Conservation (phyloP, 1,139 yeast genomes). For the Taphrina populina region DNA sequence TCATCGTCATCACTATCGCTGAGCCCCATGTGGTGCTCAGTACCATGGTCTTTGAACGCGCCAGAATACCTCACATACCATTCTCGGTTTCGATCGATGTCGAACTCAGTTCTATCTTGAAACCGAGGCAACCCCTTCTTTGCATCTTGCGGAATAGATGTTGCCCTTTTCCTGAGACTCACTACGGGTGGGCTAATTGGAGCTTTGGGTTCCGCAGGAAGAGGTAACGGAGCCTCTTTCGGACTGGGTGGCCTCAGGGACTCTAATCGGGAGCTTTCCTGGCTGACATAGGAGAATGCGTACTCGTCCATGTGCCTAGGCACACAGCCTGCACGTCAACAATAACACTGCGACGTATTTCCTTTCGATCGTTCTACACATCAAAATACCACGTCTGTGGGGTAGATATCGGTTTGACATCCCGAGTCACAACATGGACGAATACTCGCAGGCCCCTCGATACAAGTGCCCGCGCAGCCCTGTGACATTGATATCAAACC, state of each 20-base stretch:
- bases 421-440: no score
- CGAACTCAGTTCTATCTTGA: no score
- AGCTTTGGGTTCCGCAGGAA: not conserved
- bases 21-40: not conserved
- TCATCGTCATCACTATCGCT: slow-evolving; percentile 4
- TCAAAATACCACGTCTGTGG: no score
- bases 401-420: no score
- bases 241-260: slow-evolving; percentile 5
- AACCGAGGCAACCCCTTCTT: not conserved
- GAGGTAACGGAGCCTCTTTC: not conserved
- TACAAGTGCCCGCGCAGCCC: no score
- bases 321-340: no score
- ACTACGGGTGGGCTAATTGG: slow-evolving; percentile 12
- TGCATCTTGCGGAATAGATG: not conserved
- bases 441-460: no score
- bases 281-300: slow-evolving; percentile 23
- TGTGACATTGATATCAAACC: no score
- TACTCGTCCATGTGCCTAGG: slow-evolving; percentile 33
- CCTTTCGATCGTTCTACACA: no score
- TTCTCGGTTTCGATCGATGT: no score
- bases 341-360: no score
- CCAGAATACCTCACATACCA: slow-evolving; percentile 14
- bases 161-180: slow-evolving; percentile 4
- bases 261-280: not conserved
- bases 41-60: not conserved